Evolutionary conservation across 306 rosid genomes (phyloP), one percentile per base, ranked within the genome.

Genomic region (Hylodesmum podocarpum): DNA sequence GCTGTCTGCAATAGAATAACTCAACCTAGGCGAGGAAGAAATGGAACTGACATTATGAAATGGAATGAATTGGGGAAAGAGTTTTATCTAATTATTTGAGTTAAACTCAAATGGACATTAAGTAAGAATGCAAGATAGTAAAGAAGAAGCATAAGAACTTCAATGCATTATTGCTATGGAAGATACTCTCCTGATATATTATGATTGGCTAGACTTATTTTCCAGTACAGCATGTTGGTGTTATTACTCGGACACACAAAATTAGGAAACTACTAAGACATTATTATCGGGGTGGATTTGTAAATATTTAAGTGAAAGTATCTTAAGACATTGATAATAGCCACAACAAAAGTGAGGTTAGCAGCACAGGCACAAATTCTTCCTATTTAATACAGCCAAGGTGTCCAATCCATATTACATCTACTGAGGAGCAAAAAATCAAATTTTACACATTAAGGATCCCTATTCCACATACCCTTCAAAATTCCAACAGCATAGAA

Each of bases 391-490:
- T 13, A 43, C 28, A 21, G 51, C 19, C 72, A 29, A 27, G 66
- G 40, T 33, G 31, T 31, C 64, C 8, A 34, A 19, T 31, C 64
- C 8, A 34, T 22, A 36, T 71, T 33, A 34, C 9, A 31, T 19
- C 22, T 13, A 71, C 44, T 25, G 3, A 13, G 21, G 78, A 64
- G 37, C 27, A 29, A 12, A 8, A 10, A 12, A 70, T 49, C 19
- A 65, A 65, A 65, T 65, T 65, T 70, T 51, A 55, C 76, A 13
- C 63, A 51, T 33, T 50, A 29, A 50, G 21, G 29, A 21, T n/a
- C 51, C 4, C 3, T 31, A 3, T 29, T 51, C 72, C 4, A 64
- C 41, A 70, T 18, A 51, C 46, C 40, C 63, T 28, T 49, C 8
- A 68, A 54, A 54, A 70, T 13, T 24, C 8, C 8, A n/a, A 66